Base-by-base conservation (phyloP, 1,284 basidiomycete genomes). In the Cryptococcus deneoformans region DNA sequence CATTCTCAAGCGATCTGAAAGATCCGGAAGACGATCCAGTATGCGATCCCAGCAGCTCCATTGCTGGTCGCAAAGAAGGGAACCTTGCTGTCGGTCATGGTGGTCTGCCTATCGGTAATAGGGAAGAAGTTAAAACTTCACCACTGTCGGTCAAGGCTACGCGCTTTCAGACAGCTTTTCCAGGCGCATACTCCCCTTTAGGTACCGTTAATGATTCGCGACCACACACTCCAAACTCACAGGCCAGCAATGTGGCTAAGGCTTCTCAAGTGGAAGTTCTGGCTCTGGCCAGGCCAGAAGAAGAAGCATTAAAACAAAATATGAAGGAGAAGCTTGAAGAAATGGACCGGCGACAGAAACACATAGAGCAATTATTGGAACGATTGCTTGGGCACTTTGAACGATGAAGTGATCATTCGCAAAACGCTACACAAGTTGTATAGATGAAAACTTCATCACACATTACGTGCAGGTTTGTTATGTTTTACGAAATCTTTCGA, bases 281-380 rank as follows among this genome's bases (percentile, higher is more conserved):
- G 49, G 53, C 54, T 35, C 35, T 54, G 38, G 56, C 59, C 11
- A 49, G 53, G n/a, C 59, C 46, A 1, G 60, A 61, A 61, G 50
- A 63, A 55, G 52, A 51, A 40, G 45, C 46, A 47, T 34, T 45
- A 38, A 40, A 59, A 52, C n/a, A 58, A 56, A 12, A 59, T 51
- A 56, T 64, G 50, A 54, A 60, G 12, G 56, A 57, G 9, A 53
- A 61, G 52, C 57, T 77, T 38, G 68, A 67, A 2, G 62, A 60
- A 20, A 72, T 77, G 16, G 76, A 75, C 34, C 43, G 61, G 53
- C 59, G 71, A 12, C 76, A 77, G 58, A 63, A 60, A 53, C 54
- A 73, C 35, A 75, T 77, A 37, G 76, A 77, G 58, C 65, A 68
- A 10, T 53, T 77, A 62, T 58, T 77, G 47, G 55, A 66, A 47